Conservation (phyloP, 805 yeast genomes). For the Cyberlindnera sargentensis region DNA sequence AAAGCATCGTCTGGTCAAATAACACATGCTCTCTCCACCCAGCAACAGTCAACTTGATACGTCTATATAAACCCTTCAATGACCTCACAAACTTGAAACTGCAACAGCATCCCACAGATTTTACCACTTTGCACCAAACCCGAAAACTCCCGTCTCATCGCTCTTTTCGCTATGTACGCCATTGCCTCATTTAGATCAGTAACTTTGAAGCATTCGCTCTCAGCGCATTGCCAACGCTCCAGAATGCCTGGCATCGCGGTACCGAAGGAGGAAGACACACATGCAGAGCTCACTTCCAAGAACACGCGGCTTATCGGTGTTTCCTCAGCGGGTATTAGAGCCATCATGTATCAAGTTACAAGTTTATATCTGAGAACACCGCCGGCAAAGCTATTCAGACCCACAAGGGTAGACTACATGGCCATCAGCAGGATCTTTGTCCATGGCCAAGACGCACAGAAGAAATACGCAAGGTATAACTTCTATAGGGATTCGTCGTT, state of each 20-base stretch:
- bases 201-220: background rate
- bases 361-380: constrained; percentile 73
- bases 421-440: constrained; percentile 53
- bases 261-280: background rate
- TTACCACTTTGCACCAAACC: no score
- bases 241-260: no score
- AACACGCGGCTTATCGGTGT: constrained; percentile 60
- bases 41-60: no score
- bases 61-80: no score
- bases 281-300: constrained; percentile 27
- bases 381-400: constrained; percentile 78
- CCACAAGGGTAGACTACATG: constrained; percentile 82
- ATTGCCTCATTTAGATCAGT: background rate
- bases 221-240: no score
- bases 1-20: no score
- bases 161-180: background rate
- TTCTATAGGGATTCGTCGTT: constrained; percentile 63
- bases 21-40: no score
- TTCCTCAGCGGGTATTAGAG: constrained; percentile 80
- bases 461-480: constrained; percentile 31
- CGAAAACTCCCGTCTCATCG: no score
- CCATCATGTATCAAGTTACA: constrained; percentile 71
- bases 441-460: constrained; percentile 35
- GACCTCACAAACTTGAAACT: no score
- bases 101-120: no score